These are phyloP conservation scores for Suillus subluteus DNA, from an alignment of 768 basidiomycete species.

Conservation along the genomic window DNA sequence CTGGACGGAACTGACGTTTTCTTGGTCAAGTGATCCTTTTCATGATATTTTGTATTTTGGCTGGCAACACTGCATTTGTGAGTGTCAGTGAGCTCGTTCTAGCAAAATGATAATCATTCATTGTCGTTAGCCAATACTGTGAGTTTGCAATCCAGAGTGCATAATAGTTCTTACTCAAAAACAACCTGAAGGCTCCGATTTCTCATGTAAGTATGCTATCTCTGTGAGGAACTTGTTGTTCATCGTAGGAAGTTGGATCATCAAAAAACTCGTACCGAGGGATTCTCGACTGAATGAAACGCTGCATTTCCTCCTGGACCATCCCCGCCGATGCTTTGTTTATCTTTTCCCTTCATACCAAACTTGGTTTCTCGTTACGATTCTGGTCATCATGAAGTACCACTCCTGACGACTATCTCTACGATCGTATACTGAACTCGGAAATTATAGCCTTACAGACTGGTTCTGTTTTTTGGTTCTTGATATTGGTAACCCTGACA, in stretches of 20 bases:
- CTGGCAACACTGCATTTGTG: constrained; percentile 93
- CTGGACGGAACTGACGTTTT: not conserved
- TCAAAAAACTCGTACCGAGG: constrained; percentile 62
- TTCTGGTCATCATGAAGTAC: constrained; percentile 74
- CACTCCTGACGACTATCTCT: constrained; percentile 6
- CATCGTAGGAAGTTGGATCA: constrained; percentile 61
- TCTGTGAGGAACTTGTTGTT: constrained; percentile 10
- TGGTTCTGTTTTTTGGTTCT: constrained; percentile 90
- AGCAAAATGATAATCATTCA: not conserved
- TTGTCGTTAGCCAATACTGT: constrained; percentile 78
- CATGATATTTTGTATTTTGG: constrained; percentile 77
- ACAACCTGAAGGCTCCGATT: constrained; percentile 66
- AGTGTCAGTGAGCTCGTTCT: constrained; percentile 40
- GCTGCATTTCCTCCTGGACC: constrained; percentile 89
- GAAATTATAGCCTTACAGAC: constrained; percentile 63
- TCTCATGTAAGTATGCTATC: constrained; percentile 62
- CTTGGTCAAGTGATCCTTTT: constrained; percentile 55
- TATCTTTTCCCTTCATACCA: constrained; percentile 93
- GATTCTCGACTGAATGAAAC: constrained; percentile 74
- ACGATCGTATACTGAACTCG: not conserved
- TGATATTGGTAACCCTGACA: constrained; percentile 77
- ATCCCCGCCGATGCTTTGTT: constrained; percentile 90
- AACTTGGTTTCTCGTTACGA: constrained; percentile 84
- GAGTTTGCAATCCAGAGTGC: constrained; percentile 37
- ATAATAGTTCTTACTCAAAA: not conserved